These are phyloP conservation scores for Primulina tabacum DNA, from an alignment of 257 asterid genomes.

Conservation along the genomic window DNA sequence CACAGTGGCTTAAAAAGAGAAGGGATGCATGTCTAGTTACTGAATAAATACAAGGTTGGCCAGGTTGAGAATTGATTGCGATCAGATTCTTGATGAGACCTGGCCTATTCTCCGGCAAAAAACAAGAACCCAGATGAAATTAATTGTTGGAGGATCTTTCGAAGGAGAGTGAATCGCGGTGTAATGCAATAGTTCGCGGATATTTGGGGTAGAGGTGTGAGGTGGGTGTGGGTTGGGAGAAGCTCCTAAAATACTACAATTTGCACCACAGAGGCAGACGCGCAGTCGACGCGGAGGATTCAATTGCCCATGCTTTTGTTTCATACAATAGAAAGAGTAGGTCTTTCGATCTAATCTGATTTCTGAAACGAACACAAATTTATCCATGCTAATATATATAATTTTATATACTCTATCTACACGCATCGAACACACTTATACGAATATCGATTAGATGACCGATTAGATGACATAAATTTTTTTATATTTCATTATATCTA, in stretches of 20 bases:
- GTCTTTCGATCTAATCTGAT: too few species aligned
- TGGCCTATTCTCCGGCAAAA: background rate
- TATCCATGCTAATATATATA: too few species aligned
- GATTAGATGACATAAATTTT: too few species aligned
- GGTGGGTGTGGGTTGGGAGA: background rate
- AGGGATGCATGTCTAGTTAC: conserved; percentile 1
- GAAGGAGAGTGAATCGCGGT: background rate
- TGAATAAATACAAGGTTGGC: background rate
- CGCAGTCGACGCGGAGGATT: background rate
- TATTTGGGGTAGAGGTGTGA: too few species aligned
- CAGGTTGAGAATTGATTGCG: conserved; percentile 4
- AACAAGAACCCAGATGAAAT: conserved; percentile 1
- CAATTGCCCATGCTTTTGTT: background rate
- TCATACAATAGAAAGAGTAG: too few species aligned
- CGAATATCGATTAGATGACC: too few species aligned
- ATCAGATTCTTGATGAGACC: background rate
- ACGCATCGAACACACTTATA: too few species aligned
- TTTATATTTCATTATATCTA: too few species aligned
- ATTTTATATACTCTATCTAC: too few species aligned
- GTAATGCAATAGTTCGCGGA: background rate
- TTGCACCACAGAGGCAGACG: background rate
- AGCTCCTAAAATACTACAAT: background rate
- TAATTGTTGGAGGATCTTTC: background rate
- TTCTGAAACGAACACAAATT: too few species aligned
- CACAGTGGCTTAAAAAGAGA: background rate